Evolutionary conservation across 169 alveolate species (phyloP).

Genomic region (Eimeria acervulina): DNA sequence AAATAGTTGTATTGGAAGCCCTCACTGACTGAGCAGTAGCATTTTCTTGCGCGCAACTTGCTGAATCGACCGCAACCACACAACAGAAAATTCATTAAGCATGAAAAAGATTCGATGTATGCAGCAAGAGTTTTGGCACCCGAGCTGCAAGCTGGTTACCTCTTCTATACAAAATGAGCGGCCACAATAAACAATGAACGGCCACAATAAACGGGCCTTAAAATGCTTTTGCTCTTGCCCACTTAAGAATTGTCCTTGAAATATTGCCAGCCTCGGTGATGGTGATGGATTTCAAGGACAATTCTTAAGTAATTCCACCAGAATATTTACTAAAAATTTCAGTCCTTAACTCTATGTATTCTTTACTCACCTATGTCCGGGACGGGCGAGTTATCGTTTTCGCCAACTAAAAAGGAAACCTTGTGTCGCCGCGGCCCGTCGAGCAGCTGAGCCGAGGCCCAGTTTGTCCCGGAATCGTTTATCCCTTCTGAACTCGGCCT

Average conservation of each 20-base stretch:
- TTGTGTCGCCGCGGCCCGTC: conserved; percentile 52
- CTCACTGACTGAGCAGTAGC: conserved; percentile 15
- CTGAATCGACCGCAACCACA: not conserved
- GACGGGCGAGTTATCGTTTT: not conserved
- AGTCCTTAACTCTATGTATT: no score
- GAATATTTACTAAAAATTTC: no score
- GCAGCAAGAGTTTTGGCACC: not conserved
- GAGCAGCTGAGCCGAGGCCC: not conserved
- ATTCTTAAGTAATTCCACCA: no score
- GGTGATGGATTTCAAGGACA: no score
- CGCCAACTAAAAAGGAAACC: conserved; percentile 5
- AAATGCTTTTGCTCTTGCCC: no score
- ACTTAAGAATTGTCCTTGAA: no score
- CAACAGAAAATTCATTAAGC: no score
- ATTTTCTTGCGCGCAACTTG: conserved; percentile 19
- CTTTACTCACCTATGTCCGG: conserved; percentile 28
- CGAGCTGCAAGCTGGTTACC: not conserved
- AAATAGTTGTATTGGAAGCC: not conserved
- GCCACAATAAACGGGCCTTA: no score
- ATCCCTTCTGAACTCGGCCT: not conserved
- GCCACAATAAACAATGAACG: not conserved
- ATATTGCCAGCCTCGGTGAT: no score
- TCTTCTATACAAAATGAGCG: not conserved
- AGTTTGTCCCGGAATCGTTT: not conserved
- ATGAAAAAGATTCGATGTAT: not conserved